Conservation (phyloP, 306 rosid genomes). For the Styphnolobium japonicum region DNA sequence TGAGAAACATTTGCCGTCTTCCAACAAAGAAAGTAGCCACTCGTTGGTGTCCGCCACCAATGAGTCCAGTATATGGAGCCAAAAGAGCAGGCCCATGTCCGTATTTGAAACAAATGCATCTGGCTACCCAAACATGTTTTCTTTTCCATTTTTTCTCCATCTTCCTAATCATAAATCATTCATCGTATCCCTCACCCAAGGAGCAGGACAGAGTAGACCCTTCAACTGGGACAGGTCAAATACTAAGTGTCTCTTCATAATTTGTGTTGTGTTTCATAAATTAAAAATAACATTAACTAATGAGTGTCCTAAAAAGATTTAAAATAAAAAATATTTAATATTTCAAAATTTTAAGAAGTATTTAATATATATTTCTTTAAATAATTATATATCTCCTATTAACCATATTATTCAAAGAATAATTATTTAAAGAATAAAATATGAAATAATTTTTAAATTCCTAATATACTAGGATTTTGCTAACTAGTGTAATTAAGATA, state of each 20-base stretch:
- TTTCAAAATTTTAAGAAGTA: too few species aligned
- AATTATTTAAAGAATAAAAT: too few species aligned
- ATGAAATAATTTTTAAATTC: too few species aligned
- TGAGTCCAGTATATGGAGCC: slow-evolving; percentile 14
- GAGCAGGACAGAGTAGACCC: slow-evolving; percentile 28
- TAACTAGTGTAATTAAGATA: too few species aligned
- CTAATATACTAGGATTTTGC: too few species aligned
- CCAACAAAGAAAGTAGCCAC: slow-evolving; percentile 11
- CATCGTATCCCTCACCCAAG: slow-evolving; percentile 23
- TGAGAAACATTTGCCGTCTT: slow-evolving; percentile 24
- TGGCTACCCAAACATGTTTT: slow-evolving; percentile 6
- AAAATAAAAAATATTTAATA: too few species aligned
- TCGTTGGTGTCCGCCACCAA: slow-evolving; percentile 16
- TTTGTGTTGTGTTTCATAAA: too few species aligned
- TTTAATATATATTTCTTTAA: too few species aligned
- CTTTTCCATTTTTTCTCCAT: background rate
- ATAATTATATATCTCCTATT: too few species aligned
- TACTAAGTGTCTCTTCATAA: background rate
- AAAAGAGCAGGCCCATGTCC: slow-evolving; percentile 29
- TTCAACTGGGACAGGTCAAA: slow-evolving; percentile 19
- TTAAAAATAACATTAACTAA: too few species aligned
- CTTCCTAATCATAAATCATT: background rate
- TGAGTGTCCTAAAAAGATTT: too few species aligned
- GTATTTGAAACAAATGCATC: slow-evolving; percentile 9
- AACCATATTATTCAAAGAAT: too few species aligned